A percentile compares a stretch with the other conserved stretches of the same genome.
Evolutionary conservation across 2,329 filamentous ascomycete genomes (phyloP).

Genomic region (Colletotrichum horii): DNA sequence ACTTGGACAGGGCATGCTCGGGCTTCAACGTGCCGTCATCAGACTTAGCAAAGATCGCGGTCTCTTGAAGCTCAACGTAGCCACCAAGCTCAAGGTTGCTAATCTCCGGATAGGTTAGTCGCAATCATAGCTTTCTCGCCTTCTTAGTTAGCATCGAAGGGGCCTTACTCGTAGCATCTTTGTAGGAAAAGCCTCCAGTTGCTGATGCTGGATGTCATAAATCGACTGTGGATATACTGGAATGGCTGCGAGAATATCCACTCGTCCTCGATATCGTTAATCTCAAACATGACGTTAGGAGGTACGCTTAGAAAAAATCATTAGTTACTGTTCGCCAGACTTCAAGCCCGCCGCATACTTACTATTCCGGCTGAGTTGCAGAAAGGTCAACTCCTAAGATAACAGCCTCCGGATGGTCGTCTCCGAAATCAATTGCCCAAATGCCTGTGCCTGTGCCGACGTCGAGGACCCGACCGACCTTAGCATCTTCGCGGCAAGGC

Average conservation of each 20-base stretch:
- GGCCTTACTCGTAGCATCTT: neutral
- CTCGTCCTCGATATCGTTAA: neutral
- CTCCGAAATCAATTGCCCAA: neutral
- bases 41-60: neutral
- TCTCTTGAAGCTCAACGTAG: neutral
- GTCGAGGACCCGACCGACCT: neutral
- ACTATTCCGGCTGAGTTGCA: neutral
- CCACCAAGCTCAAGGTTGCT: neutral
- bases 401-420: neutral
- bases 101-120: neutral
- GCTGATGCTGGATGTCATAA: neutral
- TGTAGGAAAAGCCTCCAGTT: neutral
- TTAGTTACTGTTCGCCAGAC: neutral
- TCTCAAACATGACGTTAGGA: neutral
- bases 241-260: neutral
- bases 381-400: neutral
- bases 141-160: neutral
- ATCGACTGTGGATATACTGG: neutral
- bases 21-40: neutral
- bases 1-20: neutral
- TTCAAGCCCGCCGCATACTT: accelerated
- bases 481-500: neutral
- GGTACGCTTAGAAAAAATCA: neutral
- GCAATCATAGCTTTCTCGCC: accelerated
- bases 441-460: neutral